A percentile compares a stretch with the other conserved stretches of the same genome.
Evolutionary conservation across 164 flowering plant genomes (phyloP).

Genomic region (Litsea cubeba): DNA sequence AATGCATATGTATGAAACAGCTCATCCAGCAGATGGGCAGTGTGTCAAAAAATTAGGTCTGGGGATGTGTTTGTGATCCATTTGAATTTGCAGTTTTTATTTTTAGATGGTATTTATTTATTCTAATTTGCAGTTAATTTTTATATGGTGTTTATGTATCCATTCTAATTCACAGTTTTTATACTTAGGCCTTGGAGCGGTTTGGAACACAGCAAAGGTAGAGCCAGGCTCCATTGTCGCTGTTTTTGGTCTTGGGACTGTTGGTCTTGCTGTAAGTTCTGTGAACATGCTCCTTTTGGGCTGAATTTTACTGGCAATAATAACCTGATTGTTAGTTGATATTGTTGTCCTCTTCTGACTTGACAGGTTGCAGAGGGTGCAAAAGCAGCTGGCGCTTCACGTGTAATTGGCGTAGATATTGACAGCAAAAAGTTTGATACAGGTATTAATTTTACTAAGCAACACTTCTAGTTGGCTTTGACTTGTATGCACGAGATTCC

Average conservation of each 20-base stretch:
- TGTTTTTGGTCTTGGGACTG: conserved; percentile 96
- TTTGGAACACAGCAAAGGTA: conserved; percentile 99
- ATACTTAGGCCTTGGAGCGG: conserved; percentile 94
- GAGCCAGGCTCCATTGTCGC: conserved; percentile 96
- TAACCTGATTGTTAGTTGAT: conserved; percentile 6
- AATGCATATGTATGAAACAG: no score
- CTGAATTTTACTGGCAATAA: conserved; percentile 1
- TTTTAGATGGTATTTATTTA: no score
- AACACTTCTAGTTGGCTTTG: background rate
- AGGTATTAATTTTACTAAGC: conserved; percentile 33
- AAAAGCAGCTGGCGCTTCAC: conserved; percentile 94
- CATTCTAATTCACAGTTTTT: background rate
- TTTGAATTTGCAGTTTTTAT: no score
- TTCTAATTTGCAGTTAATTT: no score
- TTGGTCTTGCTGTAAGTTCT: conserved; percentile 92
- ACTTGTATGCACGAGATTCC: background rate
- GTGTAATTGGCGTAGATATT: conserved; percentile 91
- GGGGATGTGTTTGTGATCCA: no score
- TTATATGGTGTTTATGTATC: background rate
- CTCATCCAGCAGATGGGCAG: no score
- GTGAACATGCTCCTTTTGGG: background rate
- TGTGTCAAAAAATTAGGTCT: no score
- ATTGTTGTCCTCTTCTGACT: conserved; percentile 1
- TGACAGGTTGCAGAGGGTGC: conserved; percentile 96
- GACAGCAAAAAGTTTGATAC: conserved; percentile 78